Base-by-base conservation (phyloP, 257 asterid species). In the Nicotiana knightiana region DNA sequence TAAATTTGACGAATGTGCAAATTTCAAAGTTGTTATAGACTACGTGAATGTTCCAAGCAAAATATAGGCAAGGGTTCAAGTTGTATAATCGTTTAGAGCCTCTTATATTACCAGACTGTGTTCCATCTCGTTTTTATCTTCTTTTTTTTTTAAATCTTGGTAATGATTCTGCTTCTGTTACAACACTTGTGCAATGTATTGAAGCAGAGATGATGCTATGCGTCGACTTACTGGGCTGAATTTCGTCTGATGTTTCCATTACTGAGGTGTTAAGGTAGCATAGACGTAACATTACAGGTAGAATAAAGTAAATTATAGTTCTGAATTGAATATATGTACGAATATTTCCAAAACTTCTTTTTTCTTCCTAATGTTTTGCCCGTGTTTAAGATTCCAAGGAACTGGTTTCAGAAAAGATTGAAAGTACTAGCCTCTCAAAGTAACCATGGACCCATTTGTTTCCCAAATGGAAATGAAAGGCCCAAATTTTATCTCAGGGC, bases 31-130 rank as follows among this genome's bases (percentile, higher is more conserved):
- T 73, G 79, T 86, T 79, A 83, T 54, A 77, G 75, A 77, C 79
- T 65, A 39, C 70, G 81, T 86, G 67, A 39, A 66, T 77, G 80
- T 87, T 85, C 83, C 89, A 51, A 81, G 83, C 86, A 77, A 79
- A 84, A 70, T 82, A 84, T 84, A 82, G 84, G 85, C 79, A 81
- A 82, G 21, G 78, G 59, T 59, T 33, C 33, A 68, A 57, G 61
- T 81, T 87, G 86, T 85, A 80, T 62, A 82, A 82, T 85, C 48
- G 33, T 80, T 82, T 71, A 62, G 84, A 55, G 82, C 76, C 66
- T 82, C 71, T 79, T 77, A 9, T 62, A 70, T 6, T 15, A 81
- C 65, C n/a, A 78, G 55, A 43, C 35, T 10, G 67, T 58, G 80
- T 59, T 21, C 35, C 30, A 2, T 61, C 37, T 77, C 43, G 30